Conservation (phyloP, 1,284 basidiomycete species). For the Wallemia ichthyophaga region DNA sequence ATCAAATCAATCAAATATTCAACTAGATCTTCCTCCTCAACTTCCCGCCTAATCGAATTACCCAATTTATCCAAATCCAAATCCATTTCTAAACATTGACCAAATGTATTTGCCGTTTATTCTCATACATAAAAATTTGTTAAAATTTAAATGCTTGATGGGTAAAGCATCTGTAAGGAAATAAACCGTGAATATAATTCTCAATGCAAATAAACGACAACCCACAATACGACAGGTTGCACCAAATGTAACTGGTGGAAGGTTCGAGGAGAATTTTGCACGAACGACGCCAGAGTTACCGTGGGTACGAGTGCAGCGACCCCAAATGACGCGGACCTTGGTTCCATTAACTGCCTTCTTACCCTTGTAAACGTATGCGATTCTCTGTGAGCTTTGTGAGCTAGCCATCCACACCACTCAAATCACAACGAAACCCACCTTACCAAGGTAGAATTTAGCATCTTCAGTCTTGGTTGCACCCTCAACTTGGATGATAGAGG, state of each 20-base stretch:
- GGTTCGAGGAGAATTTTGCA: conserved; percentile 87
- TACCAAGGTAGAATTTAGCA: conserved; percentile 92
- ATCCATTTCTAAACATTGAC: too few species aligned
- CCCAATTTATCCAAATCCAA: too few species aligned
- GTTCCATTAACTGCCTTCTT: conserved; percentile 73
- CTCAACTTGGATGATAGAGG: conserved; percentile 86
- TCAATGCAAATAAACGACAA: too few species aligned
- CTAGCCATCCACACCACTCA: not conserved
- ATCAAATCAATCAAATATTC: too few species aligned
- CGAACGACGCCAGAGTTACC: conserved; percentile 89
- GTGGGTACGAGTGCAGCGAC: conserved; percentile 72
- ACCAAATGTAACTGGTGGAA: conserved; percentile 23
- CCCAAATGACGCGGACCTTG: conserved; percentile 90
- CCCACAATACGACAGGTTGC: not conserved
- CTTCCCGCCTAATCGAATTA: too few species aligned
- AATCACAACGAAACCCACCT: conserved; percentile 28
- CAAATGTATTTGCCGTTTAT: not conserved
- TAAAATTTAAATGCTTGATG: not conserved
- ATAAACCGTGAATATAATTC: too few species aligned
- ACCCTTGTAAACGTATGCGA: conserved; percentile 92
- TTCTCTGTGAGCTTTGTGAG: conserved; percentile 28
- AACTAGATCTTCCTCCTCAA: too few species aligned
- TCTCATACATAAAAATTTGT: not conserved
- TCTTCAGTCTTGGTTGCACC: conserved; percentile 81
- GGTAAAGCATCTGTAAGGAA: not conserved